A percentile compares a stretch with the other conserved stretches of the same genome.
Evolutionary conservation across 2,329 filamentous ascomycete genomes (phyloP).

Genomic region (Sporothrix curviconia): DNA sequence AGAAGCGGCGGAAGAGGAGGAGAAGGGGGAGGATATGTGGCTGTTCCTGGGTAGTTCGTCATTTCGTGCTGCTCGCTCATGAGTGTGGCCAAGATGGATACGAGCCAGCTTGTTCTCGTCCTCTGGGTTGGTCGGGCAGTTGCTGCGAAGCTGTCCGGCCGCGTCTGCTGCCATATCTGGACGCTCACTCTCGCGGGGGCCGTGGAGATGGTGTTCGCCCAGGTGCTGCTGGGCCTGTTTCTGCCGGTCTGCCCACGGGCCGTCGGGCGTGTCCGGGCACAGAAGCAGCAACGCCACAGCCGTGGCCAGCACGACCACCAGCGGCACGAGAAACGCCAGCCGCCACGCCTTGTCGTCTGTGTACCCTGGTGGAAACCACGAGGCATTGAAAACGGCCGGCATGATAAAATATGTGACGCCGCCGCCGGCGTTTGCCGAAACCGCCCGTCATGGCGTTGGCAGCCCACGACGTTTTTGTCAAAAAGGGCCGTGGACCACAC

Average conservation of each 20-base stretch:
- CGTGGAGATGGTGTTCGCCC: conserved; percentile 31
- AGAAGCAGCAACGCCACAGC: background rate
- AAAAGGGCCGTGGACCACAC: conserved; percentile 93
- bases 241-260: conserved; percentile 70
- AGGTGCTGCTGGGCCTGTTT: conserved; percentile 49
- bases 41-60: background rate
- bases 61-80: too few species aligned
- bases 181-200: too few species aligned
- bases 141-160: background rate
- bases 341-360: background rate
- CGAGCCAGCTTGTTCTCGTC: background rate
- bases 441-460: conserved; percentile 81
- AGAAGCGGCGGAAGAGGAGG: background rate
- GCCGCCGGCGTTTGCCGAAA: conserved; percentile 79
- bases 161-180: too few species aligned
- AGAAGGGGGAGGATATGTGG: background rate
- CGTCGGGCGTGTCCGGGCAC: conserved; percentile 63
- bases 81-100: background rate
- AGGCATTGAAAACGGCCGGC: conserved; percentile 71
- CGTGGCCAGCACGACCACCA: background rate
- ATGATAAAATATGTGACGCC: conserved; percentile 92
- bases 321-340: conserved; percentile 7
- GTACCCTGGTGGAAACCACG: background rate
- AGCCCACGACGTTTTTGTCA: conserved; percentile 86
- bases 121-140: background rate